Base-by-base conservation (phyloP, 2,329 filamentous ascomycete genomes). In the Aureobasidium melanogenum region DNA sequence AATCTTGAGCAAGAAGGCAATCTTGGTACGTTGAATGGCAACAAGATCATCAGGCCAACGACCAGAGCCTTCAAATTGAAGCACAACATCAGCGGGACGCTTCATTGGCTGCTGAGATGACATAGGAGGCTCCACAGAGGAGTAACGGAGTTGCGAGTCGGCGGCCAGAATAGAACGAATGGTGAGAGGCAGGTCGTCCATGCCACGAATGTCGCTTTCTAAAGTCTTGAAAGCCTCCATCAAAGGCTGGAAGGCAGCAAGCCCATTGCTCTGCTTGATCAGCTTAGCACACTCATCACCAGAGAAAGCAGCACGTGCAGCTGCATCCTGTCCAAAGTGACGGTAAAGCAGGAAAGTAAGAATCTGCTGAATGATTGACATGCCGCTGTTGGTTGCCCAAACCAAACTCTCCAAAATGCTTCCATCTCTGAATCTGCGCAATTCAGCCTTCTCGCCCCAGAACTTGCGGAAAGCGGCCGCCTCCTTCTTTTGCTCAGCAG, bases 381-480 rank as follows among this genome's bases (percentile, higher is more conserved):
- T 73, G 2, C 80, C 77, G 1, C 84, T 77, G 1, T 83, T 80
- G 2, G 80, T 64, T 2, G 75, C 80, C 94, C 94, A 99, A 22
- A 96, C 87, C 32, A 97, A 79, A 69, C 89, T 96, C 73, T 99
- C 95, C 9, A 91, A 81, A 66, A 99, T 97, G 67, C 88, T 93
- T 24, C 94, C 94, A 69, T 97, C 91, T 68, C 92, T 95, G 79
- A 99, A 99, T 22, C 94, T 88, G 65, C 94, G 85, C 48, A 99
- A 80, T 73, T 99, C 94, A 1, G 94, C 84, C 72, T 94, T 96
- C 10, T 93, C 88, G 7, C 93, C 94, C 94, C 95, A 99, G 71
- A 99, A 97, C 36, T 87, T 84, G 38, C 90, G 88, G 73, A 97
- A 99, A 34, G 81, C 82, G 10, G 86, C 85, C 26, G 91, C 88